phyloP scores from a whole-genome alignment of 129 eudicot species.

The Apium graveolens region DNA sequence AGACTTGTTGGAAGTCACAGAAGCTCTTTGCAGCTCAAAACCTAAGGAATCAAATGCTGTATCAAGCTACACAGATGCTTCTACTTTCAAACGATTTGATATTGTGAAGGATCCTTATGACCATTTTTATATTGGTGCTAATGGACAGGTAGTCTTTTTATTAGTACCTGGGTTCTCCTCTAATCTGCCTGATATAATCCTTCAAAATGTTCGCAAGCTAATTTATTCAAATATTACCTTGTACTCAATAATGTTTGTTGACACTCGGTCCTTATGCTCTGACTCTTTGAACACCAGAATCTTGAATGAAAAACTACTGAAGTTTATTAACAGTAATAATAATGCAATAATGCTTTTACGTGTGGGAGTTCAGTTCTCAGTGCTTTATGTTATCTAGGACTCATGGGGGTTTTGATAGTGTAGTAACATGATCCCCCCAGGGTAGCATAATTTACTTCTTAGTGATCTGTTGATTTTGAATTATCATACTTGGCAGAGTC shows the following conservation, averaged over 20 bases:
- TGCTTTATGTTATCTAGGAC: neutral
- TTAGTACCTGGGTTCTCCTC: neutral
- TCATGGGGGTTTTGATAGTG: neutral
- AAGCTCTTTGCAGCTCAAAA: constrained; percentile 29
- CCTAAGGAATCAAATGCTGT: constrained; percentile 22
- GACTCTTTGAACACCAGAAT: neutral
- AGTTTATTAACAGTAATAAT: neutral
- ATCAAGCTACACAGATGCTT: constrained; percentile 26
- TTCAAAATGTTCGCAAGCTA: neutral
- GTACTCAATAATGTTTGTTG: neutral
- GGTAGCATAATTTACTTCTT: constrained; percentile 1
- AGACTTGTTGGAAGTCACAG: constrained; percentile 28
- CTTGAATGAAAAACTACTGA: neutral
- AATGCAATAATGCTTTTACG: neutral
- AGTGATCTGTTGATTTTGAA: neutral
- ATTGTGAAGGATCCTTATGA: constrained; percentile 80
- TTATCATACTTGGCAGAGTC: constrained; percentile 38
- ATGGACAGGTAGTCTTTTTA: constrained; percentile 44
- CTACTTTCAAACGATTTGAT: constrained; percentile 76
- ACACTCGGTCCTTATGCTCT: neutral
- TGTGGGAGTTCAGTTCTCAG: neutral
- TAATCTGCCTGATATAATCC: neutral
- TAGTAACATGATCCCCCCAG: neutral
- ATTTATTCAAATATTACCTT: neutral
- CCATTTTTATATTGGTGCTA: constrained; percentile 63